Evolutionary conservation across 1,284 basidiomycete species (phyloP).

Genomic region (Ganoderma leucocontextum): DNA sequence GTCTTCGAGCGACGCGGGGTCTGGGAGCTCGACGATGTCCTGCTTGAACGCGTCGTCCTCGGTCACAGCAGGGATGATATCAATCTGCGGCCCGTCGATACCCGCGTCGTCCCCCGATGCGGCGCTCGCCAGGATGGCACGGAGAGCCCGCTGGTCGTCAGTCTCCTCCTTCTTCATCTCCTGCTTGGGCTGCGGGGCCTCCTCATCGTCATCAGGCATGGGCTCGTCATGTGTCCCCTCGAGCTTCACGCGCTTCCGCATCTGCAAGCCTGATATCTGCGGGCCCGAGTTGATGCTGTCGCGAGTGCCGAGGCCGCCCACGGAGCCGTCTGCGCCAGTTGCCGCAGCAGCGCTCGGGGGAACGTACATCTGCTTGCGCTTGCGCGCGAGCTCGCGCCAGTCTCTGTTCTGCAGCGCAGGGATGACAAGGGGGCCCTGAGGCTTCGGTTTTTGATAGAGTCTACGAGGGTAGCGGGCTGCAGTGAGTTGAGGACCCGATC

Average conservation of each 20-base stretch:
- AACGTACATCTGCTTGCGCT: slow-evolving; percentile 65
- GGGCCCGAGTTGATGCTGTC: slow-evolving; percentile 78
- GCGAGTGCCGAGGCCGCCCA: slow-evolving; percentile 78
- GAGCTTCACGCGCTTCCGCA: slow-evolving; percentile 51
- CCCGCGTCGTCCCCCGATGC: slow-evolving; percentile 45
- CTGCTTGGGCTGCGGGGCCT: slow-evolving; percentile 39
- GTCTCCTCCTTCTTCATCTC: slow-evolving; percentile 55
- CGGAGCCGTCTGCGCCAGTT: slow-evolving; percentile 79
- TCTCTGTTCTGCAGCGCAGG: slow-evolving; percentile 85
- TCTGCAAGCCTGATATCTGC: slow-evolving; percentile 67
- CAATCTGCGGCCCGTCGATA: slow-evolving; percentile 50
- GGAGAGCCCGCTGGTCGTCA: slow-evolving; percentile 78
- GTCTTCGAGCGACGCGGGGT: slow-evolving; percentile 81
- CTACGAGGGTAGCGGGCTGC: slow-evolving; percentile 52
- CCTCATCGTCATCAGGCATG: slow-evolving; percentile 24
- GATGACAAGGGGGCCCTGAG: slow-evolving; percentile 80
- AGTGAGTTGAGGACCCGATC: slow-evolving; percentile 67
- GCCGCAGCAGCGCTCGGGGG: slow-evolving; percentile 69
- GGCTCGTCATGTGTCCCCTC: slow-evolving; percentile 38
- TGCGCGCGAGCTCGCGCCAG: slow-evolving; percentile 82
- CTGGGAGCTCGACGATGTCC: slow-evolving; percentile 82
- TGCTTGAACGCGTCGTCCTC: slow-evolving; percentile 85
- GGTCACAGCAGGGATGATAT: slow-evolving; percentile 64
- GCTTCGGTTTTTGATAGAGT: slow-evolving; percentile 52
- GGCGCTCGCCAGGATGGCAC: slow-evolving; percentile 70